Evolutionary conservation across 495 filamentous ascomycete species (phyloP).

Genomic region (Pyronema domesticum): DNA sequence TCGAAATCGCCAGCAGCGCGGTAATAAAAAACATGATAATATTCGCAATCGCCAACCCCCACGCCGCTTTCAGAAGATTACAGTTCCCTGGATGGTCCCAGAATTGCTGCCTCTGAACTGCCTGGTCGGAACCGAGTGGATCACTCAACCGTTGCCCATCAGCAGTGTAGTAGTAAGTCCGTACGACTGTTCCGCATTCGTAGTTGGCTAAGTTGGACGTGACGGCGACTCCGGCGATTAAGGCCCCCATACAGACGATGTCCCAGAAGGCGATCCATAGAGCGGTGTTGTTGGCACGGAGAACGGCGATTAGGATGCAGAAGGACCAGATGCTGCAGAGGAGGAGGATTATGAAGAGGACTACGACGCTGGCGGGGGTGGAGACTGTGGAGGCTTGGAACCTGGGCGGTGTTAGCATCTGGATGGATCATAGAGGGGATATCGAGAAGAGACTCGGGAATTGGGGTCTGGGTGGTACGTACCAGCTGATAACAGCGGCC

Average conservation of each 20-base stretch:
- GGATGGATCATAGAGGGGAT: too few species aligned
- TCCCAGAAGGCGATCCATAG: constrained; percentile 20
- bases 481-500: constrained; percentile 11
- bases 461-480: too few species aligned
- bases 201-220: constrained; percentile 12
- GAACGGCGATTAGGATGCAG: constrained; percentile 16
- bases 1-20: constrained; percentile 10
- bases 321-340: constrained; percentile 23
- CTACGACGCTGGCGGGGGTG: constrained; percentile 10
- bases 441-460: too few species aligned
- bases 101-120: background rate
- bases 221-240: constrained; percentile 18
- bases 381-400: constrained; percentile 7
- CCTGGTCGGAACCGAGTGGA: background rate
- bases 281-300: constrained; percentile 21
- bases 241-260: constrained; percentile 7
- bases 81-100: constrained; percentile 12
- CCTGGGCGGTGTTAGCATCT: background rate
- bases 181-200: constrained; percentile 4
- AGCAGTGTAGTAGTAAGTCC: background rate
- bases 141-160: background rate
- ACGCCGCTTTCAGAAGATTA: constrained; percentile 15
- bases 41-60: constrained; percentile 20
- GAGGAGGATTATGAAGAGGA: constrained; percentile 20
- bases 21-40: constrained; percentile 22